Evolutionary conservation across 306 rosid genomes (phyloP), one percentile per base, ranked within the genome.

Genomic region (Vigna angularis): DNA sequence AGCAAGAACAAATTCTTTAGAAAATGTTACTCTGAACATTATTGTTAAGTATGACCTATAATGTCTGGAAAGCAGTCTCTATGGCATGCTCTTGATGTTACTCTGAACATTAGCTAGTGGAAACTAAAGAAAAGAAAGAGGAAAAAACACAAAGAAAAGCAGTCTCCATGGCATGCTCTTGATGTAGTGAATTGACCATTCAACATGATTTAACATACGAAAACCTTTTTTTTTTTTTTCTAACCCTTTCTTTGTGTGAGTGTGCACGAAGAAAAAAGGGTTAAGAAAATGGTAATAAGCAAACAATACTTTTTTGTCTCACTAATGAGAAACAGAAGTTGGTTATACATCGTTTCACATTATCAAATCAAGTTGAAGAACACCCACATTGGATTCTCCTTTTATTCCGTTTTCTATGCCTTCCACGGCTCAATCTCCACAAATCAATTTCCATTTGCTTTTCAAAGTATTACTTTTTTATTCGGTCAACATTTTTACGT

Each of bases 331-430:
- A 61, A 38, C 61, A 61, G 24, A 24, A 61, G 9, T 50, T 13
- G 2, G 13, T 62, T 40, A 17, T 34, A 62, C 5, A 47, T 62
- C 20, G 45, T 65, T 66, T 71, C 73, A 63, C 73, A 24, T 40
- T 8, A 18, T 44, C 55, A 45, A 64, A 72, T 79, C 32, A 42
- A 56, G 14, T 14, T 38, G 7, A 69, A 36, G 3, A 70, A 17
- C 48, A 42, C 9, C 18, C 11, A 12, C 84, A 76, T 81, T 47
- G 80, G 84, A 81, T 81, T 66, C 84, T 67, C 14, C 84, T 74
- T 74, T 66, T 76, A 81, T 81, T 81, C 84, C 80, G 26, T 81
- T 13, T 51, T 81, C 61, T 66, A 58, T 57, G 72, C 38, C 75
- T 34, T 73, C 24, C 10, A 32, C 50, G 44, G 70, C 65, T 55